These are phyloP conservation scores for Lichenothelia convexa DNA, from an alignment of 495 filamentous ascomycete genomes.

Conservation along the genomic window DNA sequence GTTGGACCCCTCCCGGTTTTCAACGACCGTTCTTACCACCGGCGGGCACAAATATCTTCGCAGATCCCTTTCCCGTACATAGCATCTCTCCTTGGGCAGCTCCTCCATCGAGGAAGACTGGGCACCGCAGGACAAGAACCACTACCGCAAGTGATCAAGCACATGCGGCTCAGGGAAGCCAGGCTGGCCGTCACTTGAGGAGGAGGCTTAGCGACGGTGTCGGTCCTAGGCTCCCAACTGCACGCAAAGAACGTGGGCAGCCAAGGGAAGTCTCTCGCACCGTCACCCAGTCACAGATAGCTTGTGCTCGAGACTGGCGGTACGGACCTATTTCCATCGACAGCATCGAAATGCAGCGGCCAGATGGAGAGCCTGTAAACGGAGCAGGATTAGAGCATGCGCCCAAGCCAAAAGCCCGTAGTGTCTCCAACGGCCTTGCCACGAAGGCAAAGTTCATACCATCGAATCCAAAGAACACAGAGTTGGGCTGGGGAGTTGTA, in stretches of 20 bases:
- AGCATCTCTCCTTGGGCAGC: slow-evolving; percentile 14
- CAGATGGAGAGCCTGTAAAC: too few species aligned
- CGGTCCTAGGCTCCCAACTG: neutral
- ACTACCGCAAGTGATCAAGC: slow-evolving; percentile 2
- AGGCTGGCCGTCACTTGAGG: neutral
- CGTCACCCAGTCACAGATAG: slow-evolving; percentile 7
- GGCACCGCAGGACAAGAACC: slow-evolving; percentile 3
- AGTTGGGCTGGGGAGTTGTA: slow-evolving; percentile 82
- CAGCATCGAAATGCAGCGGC: slow-evolving; percentile 46
- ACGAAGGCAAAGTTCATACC: slow-evolving; percentile 68
- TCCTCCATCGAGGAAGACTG: slow-evolving; percentile 1
- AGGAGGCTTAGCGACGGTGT: neutral
- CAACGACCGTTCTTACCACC: slow-evolving; percentile 22
- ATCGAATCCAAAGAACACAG: slow-evolving; percentile 53
- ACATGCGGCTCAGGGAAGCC: too few species aligned
- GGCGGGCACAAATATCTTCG: slow-evolving; percentile 30
- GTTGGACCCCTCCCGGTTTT: slow-evolving; percentile 3
- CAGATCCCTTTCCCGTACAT: slow-evolving; percentile 24
- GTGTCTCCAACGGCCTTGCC: slow-evolving; percentile 22
- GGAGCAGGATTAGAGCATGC: too few species aligned
- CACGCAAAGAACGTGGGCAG: neutral
- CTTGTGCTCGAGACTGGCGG: slow-evolving; percentile 36
- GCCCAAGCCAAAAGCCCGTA: slow-evolving; percentile 10
- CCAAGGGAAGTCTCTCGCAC: neutral
- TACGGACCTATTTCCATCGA: slow-evolving; percentile 44